Percentiles rank a stretch among this genome's conserved stretches.
Evolutionary conservation across 148 eudicot genomes (phyloP).

Genomic region (Vaccinium corymbosum): DNA sequence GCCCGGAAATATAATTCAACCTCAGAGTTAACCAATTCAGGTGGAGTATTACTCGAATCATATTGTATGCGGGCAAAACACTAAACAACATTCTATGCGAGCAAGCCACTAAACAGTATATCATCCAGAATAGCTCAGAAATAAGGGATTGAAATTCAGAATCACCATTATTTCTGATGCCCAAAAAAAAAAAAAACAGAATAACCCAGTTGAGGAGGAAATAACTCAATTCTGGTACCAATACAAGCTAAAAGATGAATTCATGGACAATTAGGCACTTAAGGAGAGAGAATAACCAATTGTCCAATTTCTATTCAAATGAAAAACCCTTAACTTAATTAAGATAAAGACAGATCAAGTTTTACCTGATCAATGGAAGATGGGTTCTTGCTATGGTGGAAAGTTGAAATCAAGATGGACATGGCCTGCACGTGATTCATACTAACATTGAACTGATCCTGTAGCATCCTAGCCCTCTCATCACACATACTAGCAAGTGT

Average conservation of each 20-base stretch:
- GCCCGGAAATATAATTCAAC: background rate
- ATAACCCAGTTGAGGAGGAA: background rate
- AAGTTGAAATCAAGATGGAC: constrained; percentile 83
- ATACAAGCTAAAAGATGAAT: background rate
- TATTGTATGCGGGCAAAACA: background rate
- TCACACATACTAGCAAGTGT: constrained; percentile 87
- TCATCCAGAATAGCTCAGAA: background rate
- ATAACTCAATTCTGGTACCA: background rate
- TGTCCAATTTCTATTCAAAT: background rate
- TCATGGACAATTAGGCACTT: background rate
- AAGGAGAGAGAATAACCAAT: background rate
- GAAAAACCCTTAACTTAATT: background rate
- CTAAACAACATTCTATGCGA: background rate
- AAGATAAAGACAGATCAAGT: background rate
- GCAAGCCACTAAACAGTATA: background rate
- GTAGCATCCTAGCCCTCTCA: constrained; percentile 97
- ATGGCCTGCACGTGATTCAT: constrained; percentile 96
- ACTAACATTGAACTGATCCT: constrained; percentile 98
- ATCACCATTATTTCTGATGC: background rate
- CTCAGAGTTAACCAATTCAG: background rate
- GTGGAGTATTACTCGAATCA: background rate
- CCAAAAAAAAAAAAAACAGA: background rate
- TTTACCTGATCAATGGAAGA: constrained; percentile 95
- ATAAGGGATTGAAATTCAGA: background rate
- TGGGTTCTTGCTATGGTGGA: constrained; percentile 82